Evolutionary conservation across 2,329 filamentous ascomycete genomes (phyloP), one percentile per base, ranked within the genome.

Genomic region (Fusarium sacchari): DNA sequence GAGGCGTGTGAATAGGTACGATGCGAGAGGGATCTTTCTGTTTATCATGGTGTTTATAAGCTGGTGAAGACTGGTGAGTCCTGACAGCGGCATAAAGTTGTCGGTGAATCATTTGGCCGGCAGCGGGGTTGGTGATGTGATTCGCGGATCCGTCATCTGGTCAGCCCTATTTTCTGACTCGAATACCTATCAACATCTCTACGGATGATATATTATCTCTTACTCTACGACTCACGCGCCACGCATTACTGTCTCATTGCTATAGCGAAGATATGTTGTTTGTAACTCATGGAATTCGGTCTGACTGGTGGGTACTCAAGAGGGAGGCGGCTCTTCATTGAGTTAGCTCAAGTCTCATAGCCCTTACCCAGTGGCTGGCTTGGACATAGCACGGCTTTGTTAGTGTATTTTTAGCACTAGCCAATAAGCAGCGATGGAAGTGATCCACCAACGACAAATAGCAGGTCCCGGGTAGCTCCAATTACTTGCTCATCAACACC

Each of bases 1-100:
- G 1, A 71, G 53, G 7, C 67, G 65, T 2, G 47, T 59, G 9
- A 64, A 69, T 2, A 69, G 32, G 17, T 70, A 70, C 2, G 44
- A 59, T 12, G 65, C 59, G 3, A 69, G 9, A 4, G 65, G 30
- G 1, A 64, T 55, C 10, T 43, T 69, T 22, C n/a, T 26, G 9
- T 28, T 46, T 14, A 26, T 49, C 67, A 69, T 69, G 6, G 11
- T 64, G 22, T 1, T 3, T 17, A 4, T 12, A 7, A 4, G 14
- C 1, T 22, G 6, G 17, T 0, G 22, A 24, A 32, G 26, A 43
- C 37, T 20, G 20, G 1, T 10, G 24, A 30, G 50, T 0, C 6
- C 5, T 10, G 20, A 3, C 8, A 20, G 22, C 22, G 37, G 7
- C 2, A 18, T 32, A 43, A 20, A 43, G 28, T 56, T 44, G 28